Base-by-base conservation (phyloP, 768 basidiomycete species). In the Gymnopilus dilepis region DNA sequence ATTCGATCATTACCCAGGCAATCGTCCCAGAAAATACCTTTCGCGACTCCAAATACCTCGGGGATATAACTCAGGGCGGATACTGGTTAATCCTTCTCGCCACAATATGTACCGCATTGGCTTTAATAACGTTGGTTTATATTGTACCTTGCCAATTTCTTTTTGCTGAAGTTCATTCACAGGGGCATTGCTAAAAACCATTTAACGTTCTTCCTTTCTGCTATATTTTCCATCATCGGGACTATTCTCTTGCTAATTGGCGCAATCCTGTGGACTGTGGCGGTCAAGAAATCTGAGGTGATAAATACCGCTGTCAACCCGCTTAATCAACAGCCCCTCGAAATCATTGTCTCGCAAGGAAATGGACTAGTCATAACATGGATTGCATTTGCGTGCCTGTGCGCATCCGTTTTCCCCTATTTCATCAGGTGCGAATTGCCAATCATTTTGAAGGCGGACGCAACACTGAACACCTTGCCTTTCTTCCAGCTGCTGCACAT, bases 21-120 rank as follows among this genome's bases (percentile, higher is more conserved):
- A 79, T 92, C 62, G 78, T 92, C 24, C 68, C 69, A 61, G 69
- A 72, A 30, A 71, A 75, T 61, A 82, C 85, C 1, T 89, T 92
- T 67, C 76, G 75, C 59, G 79, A 90, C 66, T 86, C 87, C 11
- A 73, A 77, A 52, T 89, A 87, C 61, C 77, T 91, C 19, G 90
- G 86, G 7, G 76, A 80, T 53, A 81, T 85, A 62, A 84, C 91
- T 40, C 83, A 82, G 67, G 88, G 82, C 13, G 92, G 91, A 3
- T 93, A 89, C 70, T 93, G 87, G 78, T 84, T 91, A 73, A 70
- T 93, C 22, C 80, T 93, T 30, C 73, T 94, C 22, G 92, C 90
- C 21, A 87, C 90, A 0, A 80, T 93, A 55, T 84, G 82, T 69
- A 80, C 89, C 41, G 84, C 81, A 21, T 65, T 92, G 21, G 86